Conservation (phyloP, 83 land plant genomes). For the Larix sibirica region DNA sequence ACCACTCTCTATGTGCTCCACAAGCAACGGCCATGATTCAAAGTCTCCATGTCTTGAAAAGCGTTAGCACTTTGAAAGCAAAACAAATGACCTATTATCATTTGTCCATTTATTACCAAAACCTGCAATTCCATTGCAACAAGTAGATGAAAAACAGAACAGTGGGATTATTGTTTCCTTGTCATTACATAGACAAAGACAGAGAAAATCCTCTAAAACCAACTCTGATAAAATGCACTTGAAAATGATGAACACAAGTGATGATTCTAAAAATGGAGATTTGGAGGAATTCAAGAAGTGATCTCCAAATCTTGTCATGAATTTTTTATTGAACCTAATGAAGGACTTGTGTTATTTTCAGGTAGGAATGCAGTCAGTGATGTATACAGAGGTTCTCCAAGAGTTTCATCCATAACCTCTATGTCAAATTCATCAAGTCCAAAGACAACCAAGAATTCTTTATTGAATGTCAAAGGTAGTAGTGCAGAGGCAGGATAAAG, state of each 20-base stretch:
- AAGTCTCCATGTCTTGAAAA: slow-evolving; percentile 37
- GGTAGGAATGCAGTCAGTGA: slow-evolving; percentile 13
- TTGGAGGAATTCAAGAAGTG: not conserved
- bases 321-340: slow-evolving; percentile 13
- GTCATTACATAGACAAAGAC: slow-evolving; percentile 3
- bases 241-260: not conserved
- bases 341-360: not conserved
- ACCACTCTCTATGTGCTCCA: slow-evolving; percentile 14
- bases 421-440: slow-evolving; percentile 11
- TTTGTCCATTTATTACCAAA: slow-evolving; percentile 62
- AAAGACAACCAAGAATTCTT: not conserved
- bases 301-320: not conserved
- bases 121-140: slow-evolving; percentile 20
- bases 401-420: slow-evolving; percentile 8
- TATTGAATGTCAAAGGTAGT: slow-evolving; percentile 15
- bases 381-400: slow-evolving; percentile 13
- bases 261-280: not conserved
- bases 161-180: slow-evolving; percentile 13
- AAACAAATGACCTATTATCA: slow-evolving; percentile 32
- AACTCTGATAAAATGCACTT: not conserved
- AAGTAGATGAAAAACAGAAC: not conserved
- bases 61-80: slow-evolving; percentile 18
- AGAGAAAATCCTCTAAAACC: not conserved
- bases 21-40: not conserved
- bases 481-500: slow-evolving; percentile 13